Evolutionary conservation across 495 filamentous ascomycete genomes (phyloP).

Genomic region (Penicillium nucicola): DNA sequence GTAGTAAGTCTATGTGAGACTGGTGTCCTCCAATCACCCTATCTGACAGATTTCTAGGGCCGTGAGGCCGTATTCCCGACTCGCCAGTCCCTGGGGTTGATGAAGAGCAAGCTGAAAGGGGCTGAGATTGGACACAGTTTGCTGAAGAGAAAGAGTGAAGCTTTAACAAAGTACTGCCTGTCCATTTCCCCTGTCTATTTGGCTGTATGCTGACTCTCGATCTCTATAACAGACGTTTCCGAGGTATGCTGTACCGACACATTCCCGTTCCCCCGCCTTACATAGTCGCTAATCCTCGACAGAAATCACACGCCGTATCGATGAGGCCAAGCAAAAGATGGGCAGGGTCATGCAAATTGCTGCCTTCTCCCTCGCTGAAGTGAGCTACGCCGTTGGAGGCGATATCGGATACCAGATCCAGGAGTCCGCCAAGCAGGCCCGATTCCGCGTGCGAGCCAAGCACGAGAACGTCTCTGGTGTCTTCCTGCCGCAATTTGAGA

Average conservation of each 20-base stretch:
- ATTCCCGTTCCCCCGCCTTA: constrained; percentile 20
- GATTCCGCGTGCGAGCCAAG: constrained; percentile 87
- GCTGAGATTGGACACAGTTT: constrained; percentile 86
- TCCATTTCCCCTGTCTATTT: background rate
- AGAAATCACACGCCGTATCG: constrained; percentile 96
- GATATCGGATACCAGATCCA: constrained; percentile 97
- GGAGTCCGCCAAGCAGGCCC: constrained; percentile 87
- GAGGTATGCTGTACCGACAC: constrained; percentile 53
- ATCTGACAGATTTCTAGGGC: constrained; percentile 25
- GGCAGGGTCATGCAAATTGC: constrained; percentile 99
- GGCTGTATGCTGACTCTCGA: constrained; percentile 8
- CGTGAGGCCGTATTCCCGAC: constrained; percentile 95
- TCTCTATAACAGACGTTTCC: constrained; percentile 63
- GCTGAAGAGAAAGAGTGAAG: constrained; percentile 90
- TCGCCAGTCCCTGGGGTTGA: constrained; percentile 89
- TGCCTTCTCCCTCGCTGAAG: constrained; percentile 95
- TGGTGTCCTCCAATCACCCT: background rate
- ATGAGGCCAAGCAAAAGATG: constrained; percentile 99
- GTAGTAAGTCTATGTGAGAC: constrained; percentile 38
- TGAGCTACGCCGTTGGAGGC: constrained; percentile 94
- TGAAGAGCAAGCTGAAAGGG: constrained; percentile 99
- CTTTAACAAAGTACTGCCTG: constrained; percentile 72
- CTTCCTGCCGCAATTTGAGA: constrained; percentile 88
- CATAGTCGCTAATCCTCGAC: constrained; percentile 16
- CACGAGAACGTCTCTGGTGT: constrained; percentile 99